Base-by-base conservation (phyloP, 2,329 filamentous ascomycete genomes). In the Aspergillus sergii region DNA sequence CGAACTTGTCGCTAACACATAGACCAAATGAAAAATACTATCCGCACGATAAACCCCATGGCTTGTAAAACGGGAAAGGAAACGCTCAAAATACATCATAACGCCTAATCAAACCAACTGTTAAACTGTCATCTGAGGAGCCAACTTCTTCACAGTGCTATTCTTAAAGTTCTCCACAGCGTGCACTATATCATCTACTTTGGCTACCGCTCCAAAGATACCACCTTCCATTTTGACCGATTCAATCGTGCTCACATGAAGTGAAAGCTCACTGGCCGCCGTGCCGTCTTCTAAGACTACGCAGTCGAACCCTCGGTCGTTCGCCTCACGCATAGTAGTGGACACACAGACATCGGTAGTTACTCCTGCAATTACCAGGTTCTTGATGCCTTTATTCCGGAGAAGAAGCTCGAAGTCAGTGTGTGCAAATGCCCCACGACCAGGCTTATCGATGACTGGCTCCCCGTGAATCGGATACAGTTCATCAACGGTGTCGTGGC, bases 401-500 rank as follows among this genome's bases (percentile, higher is more conserved):
- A 87, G 75, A 57, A 83, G 69, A 0, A 82, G 76, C 60, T 86
- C 83, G 58, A 86, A 82, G 59, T 86, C 84, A 0, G 85, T 86
- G 66, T 86, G 76, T 8, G 80, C 73, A 70, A 86, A 86, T 3
- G 84, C 83, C 1, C 84, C 80, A 28, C 83, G 79, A 0, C 84
- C 84, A 0, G 84, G 83, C 71, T 86, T 86, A 71, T 86, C 84
- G 50, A 87, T 81, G 10, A 86, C 76, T 0, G 82, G 78, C 67
- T 86, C 84, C 2, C 75, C 76, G 1, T 74, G 72, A 19, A 81
- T 60, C 16, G 84, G 84, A 61, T 80, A 81, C 36, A 86, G 72
- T 67, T 88, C 85, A 9, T 81, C 75, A 21, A 88, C 80, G 34
- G 83, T 86, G 54, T 85, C 85, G 69, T 88, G 86, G 0, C 87